Evolutionary conservation across 352 stramenopile species (phyloP), one percentile per base, ranked within the genome.

Genomic region (Pythium myriotylum): DNA sequence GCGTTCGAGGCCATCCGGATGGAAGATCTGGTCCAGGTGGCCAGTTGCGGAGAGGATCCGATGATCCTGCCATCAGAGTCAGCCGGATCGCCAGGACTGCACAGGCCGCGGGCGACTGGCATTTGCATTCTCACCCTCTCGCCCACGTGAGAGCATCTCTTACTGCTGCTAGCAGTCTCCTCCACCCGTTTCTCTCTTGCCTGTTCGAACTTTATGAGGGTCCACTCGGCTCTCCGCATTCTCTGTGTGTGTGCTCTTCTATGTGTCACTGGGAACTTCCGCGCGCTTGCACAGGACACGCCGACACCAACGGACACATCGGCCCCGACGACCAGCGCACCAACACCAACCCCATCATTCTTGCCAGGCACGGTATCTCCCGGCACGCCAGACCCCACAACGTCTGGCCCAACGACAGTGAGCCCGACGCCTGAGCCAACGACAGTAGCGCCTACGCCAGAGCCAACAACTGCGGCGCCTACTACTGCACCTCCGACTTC

Each of bases 51-150:
- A 24, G 23, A 5, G 45, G 24, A 35, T 35, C 29, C 29, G 10
- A 35, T 10, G 29, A 35, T 5, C 29, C 29, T 35, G 10, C 5
- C 29, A 35, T 35, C 29, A 35, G 29, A 35, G 29, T 35, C 29
- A 35, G 29, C 29, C 29, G 29, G 29, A 5, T 10, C 29, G 29
- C 29, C 29, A 5, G 29, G 29, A n/a, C n/a, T n/a, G 29, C 29
- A 10, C 29, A 10, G 29, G 29, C 5, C 14, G 29, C 5, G 43
- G 19, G 26, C 37, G 13, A 43, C 22, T 20, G 20, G 32, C 51
- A 67, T 67, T 67, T 37, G 32, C 29, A 24, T 27, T 67, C 59
- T 55, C 60, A 67, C 59, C 51, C 59, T 54, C 51, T 67, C 59
- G 50, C 58, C 8, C 39, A 32, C 57, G 58, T 65, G 58, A 49